Base-by-base conservation (phyloP, 805 yeast genomes). In the Helenozyma baotianmanensis region DNA sequence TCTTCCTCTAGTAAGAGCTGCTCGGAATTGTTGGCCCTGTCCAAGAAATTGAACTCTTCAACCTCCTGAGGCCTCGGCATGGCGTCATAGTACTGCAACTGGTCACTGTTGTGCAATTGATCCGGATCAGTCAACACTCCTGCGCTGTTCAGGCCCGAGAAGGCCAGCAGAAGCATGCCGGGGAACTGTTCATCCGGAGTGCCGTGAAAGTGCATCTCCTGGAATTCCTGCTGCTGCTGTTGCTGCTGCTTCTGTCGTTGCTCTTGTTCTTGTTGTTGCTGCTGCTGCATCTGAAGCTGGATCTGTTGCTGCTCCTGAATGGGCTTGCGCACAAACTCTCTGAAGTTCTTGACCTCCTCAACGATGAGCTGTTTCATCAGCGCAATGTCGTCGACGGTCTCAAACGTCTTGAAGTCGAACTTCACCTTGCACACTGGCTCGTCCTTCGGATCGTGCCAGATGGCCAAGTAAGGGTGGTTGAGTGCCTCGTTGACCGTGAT, bases 401-500 rank as follows among this genome's bases (percentile, higher is more conserved):
- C 97, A 56, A 89, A 89, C 5, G 84, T 69, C 43, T 62, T 64
- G 55, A 89, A 89, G 52, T 89, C 95, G 56, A 89, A 89, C 48
- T 83, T 82, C 2, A 75, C 69, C 28, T 77, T 75, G 55, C 96
- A 87, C 30, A 72, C 80, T 6, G 89, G 89, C 60, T 92, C 97
- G 54, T 92, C 97, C 19, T 75, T 73, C 1, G 58, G 54, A 31
- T 64, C 68, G 35, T 63, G 97, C 89, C 96, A 92, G 21, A 84
- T 74, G 29, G 79, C 70, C 35, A 92, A 62, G 55, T 90, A 92
- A 7, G 96, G 96, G 60, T 92, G 98, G 39, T 69, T 72, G 31
- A 92, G 66, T 0, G 97, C 97, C 47, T 87, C 82, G 37, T 83
- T 87, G 3, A 89, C 97, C 0, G 88, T 78, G 35, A 89, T 82